phyloP scores from a whole-genome alignment of 2,329 filamentous ascomycete genomes.

The Fusarium kyushuense region DNA sequence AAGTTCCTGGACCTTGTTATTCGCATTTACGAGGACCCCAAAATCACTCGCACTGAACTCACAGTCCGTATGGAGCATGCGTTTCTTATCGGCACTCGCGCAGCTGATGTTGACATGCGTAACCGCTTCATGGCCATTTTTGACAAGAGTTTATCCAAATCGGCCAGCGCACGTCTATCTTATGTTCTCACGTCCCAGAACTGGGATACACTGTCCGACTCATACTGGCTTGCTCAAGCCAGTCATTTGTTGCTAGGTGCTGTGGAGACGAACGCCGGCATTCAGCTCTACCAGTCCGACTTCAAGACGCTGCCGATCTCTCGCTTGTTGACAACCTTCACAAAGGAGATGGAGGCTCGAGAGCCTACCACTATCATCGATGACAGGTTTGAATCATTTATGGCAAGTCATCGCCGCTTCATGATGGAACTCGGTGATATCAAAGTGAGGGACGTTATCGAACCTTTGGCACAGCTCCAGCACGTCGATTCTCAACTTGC shows the following conservation, averaged over 20 bases:
- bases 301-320: slow-evolving; percentile 82
- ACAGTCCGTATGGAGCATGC: slow-evolving; percentile 98
- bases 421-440: slow-evolving; percentile 85
- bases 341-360: slow-evolving; percentile 78
- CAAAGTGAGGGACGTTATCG: slow-evolving; percentile 87
- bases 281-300: slow-evolving; percentile 85
- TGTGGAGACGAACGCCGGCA: slow-evolving; percentile 83
- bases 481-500: slow-evolving; percentile 86
- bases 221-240: slow-evolving; percentile 96
- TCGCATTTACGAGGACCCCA: slow-evolving; percentile 96
- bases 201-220: slow-evolving; percentile 94
- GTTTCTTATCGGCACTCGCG: slow-evolving; percentile 94
- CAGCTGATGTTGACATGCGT: slow-evolving; percentile 94
- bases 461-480: slow-evolving; percentile 91
- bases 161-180: slow-evolving; percentile 86
- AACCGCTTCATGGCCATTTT: slow-evolving; percentile 98
- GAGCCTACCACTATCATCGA: slow-evolving; percentile 79
- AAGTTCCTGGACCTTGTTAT: slow-evolving; percentile 97
- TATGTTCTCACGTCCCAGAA: slow-evolving; percentile 94
- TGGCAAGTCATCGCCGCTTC: slow-evolving; percentile 85
- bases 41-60: slow-evolving; percentile 93
- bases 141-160: slow-evolving; percentile 92
- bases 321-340: slow-evolving; percentile 78
- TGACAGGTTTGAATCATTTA: slow-evolving; percentile 82
- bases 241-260: slow-evolving; percentile 92